These are phyloP conservation scores for Telfairia occidentalis DNA, from an alignment of 331 rosid species.

Conservation along the genomic window DNA sequence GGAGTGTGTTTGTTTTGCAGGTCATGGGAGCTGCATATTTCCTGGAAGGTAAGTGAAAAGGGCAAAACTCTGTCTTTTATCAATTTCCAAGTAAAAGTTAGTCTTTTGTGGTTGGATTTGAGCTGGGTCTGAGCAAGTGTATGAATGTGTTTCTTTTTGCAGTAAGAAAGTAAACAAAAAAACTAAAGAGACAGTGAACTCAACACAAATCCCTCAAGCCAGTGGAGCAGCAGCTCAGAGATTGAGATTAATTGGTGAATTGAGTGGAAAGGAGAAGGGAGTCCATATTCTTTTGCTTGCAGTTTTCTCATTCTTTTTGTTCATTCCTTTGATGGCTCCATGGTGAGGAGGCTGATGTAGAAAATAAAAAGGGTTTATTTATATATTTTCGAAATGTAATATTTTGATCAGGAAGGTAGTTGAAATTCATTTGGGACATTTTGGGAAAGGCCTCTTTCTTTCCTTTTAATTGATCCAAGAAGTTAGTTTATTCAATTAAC, in stretches of 20 bases:
- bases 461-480: neutral
- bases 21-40: conserved; percentile 75
- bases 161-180: conserved; percentile 47
- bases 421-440: conserved; percentile 1
- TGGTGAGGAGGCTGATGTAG: conserved; percentile 24
- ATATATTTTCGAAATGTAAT: conserved; percentile 1
- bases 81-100: neutral
- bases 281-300: conserved; percentile 24
- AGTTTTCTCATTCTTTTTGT: conserved; percentile 26
- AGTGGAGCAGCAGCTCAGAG: conserved; percentile 49
- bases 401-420: neutral
- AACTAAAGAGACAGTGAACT: conserved; percentile 40
- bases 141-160: conserved; percentile 27
- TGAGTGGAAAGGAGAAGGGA: conserved; percentile 26
- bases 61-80: neutral
- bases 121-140: neutral
- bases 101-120: neutral
- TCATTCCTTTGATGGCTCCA: conserved; percentile 30
- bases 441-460: conserved; percentile 1
- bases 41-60: conserved; percentile 59
- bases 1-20: conserved; percentile 41
- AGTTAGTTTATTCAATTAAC: neutral
- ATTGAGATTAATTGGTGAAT: conserved; percentile 28
- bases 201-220: conserved; percentile 28
- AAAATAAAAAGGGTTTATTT: neutral